Percentiles rank a stretch among this genome's conserved stretches.
Evolutionary conservation across 2,329 filamentous ascomycete genomes (phyloP).

Genomic region (Dactylellina sp.): DNA sequence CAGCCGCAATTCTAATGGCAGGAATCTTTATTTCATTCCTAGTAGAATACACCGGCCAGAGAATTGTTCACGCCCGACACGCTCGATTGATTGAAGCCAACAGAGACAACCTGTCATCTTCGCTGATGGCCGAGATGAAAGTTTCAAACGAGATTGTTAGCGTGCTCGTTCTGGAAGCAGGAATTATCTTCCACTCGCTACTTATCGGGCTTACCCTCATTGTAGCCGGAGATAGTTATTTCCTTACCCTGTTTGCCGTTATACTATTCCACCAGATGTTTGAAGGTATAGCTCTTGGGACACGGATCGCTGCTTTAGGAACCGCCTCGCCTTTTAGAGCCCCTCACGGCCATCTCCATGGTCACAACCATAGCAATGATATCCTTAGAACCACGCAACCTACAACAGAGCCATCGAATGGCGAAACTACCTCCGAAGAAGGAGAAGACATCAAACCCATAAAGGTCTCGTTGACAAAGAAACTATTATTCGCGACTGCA

Average conservation of each 20-base stretch:
- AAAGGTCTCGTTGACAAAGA: slow-evolving; percentile 57
- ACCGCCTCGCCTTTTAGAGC: slow-evolving; percentile 55
- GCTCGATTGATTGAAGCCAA: slow-evolving; percentile 41
- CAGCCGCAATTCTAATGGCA: slow-evolving; percentile 78
- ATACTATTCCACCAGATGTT: slow-evolving; percentile 85
- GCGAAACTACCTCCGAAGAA: slow-evolving; percentile 2
- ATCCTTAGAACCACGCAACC: slow-evolving; percentile 52
- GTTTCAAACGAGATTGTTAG: slow-evolving; percentile 43
- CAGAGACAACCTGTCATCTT: slow-evolving; percentile 20
- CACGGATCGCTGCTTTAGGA: slow-evolving; percentile 73
- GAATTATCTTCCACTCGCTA: slow-evolving; percentile 80
- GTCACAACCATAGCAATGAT: slow-evolving; percentile 41
- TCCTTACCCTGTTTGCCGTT: slow-evolving; percentile 72
- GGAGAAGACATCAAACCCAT: slow-evolving; percentile 38
- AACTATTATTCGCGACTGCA: slow-evolving; percentile 71
- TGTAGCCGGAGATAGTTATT: slow-evolving; percentile 71
- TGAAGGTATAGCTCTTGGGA: slow-evolving; percentile 79
- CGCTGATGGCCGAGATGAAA: slow-evolving; percentile 41
- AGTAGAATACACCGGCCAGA: slow-evolving; percentile 70
- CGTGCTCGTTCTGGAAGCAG: slow-evolving; percentile 74
- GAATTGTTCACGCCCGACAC: slow-evolving; percentile 44
- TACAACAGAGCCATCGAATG: not conserved
- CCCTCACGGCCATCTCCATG: slow-evolving; percentile 40
- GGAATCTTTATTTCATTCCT: slow-evolving; percentile 79
- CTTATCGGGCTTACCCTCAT: slow-evolving; percentile 72